Conservation (phyloP, 495 filamentous ascomycete genomes). For the Emericellopsis terricola region DNA sequence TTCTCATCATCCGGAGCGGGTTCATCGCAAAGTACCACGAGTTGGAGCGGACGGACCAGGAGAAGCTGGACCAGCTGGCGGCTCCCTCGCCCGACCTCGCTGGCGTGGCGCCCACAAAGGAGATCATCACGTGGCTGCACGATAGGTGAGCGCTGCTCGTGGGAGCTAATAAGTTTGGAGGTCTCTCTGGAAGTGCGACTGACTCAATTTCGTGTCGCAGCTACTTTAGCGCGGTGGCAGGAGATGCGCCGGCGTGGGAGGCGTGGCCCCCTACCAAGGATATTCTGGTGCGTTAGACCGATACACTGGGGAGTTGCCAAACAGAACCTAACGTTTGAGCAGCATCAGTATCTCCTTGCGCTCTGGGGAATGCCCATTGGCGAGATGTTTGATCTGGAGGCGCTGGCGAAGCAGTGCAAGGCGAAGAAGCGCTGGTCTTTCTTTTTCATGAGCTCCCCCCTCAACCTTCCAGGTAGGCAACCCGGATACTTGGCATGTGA, state of each 20-base stretch:
- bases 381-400: conserved; percentile 35
- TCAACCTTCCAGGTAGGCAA: conserved; percentile 8
- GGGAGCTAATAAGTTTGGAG: too few species aligned
- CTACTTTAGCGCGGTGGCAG: conserved; percentile 45
- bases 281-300: too few species aligned
- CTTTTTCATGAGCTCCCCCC: conserved; percentile 8
- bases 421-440: conserved; percentile 10
- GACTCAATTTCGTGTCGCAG: too few species aligned
- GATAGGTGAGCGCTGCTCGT: too few species aligned
- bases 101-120: conserved; percentile 39
- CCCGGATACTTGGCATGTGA: too few species aligned
- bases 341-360: conserved; percentile 40
- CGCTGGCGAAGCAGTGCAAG: conserved; percentile 21
- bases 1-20: conserved; percentile 44
- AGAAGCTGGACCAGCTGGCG: conserved; percentile 21
- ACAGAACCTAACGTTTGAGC: conserved; percentile 27
- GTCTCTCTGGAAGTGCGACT: too few species aligned
- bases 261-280: conserved; percentile 39
- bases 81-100: conserved; percentile 23
- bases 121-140: conserved; percentile 43
- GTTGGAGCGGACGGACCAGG: conserved; percentile 18
- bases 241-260: conserved; percentile 44
- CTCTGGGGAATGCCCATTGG: conserved; percentile 40
- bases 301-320: too few species aligned
- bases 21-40: conserved; percentile 33